Percentiles rank a stretch among this genome's conserved stretches.
phyloP scores from a whole-genome alignment of 331 rosid species.

The Malus hybrid region DNA sequence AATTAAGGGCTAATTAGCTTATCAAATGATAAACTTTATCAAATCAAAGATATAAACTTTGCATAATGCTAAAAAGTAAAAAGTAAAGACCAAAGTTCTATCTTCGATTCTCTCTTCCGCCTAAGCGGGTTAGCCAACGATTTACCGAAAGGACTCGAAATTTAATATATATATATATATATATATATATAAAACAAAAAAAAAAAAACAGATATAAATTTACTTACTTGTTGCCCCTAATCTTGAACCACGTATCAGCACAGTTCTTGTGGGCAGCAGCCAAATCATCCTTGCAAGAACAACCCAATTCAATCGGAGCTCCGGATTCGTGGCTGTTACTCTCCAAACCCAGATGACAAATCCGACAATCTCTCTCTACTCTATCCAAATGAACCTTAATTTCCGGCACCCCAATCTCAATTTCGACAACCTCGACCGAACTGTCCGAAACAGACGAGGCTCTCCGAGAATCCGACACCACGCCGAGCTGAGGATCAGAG shows the following conservation, averaged over 20 bases:
- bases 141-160: not conserved
- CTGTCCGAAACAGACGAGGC: constrained; percentile 67
- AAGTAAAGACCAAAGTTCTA: not conserved
- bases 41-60: not conserved
- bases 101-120: not conserved
- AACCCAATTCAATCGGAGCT: constrained; percentile 73
- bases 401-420: constrained; percentile 57
- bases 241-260: constrained; percentile 94
- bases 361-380: constrained; percentile 82
- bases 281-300: constrained; percentile 85
- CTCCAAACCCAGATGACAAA: constrained; percentile 95
- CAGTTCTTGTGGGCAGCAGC: constrained; percentile 83
- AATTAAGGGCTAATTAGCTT: not conserved
- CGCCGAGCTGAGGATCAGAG: constrained; percentile 52
- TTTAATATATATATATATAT: not conserved
- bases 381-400: constrained; percentile 69
- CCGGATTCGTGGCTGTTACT: constrained; percentile 74
- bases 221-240: constrained; percentile 76
- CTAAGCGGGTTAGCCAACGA: not conserved
- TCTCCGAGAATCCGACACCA: constrained; percentile 38
- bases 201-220: not conserved
- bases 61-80: constrained; percentile 3
- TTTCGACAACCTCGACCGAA: constrained; percentile 60
- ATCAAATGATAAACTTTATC: not conserved
- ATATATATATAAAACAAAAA: not conserved